A percentile compares a stretch with the other conserved stretches of the same genome.
Evolutionary conservation across 2,329 filamentous ascomycete genomes (phyloP).

Genomic region (Stachybotrys elegans): DNA sequence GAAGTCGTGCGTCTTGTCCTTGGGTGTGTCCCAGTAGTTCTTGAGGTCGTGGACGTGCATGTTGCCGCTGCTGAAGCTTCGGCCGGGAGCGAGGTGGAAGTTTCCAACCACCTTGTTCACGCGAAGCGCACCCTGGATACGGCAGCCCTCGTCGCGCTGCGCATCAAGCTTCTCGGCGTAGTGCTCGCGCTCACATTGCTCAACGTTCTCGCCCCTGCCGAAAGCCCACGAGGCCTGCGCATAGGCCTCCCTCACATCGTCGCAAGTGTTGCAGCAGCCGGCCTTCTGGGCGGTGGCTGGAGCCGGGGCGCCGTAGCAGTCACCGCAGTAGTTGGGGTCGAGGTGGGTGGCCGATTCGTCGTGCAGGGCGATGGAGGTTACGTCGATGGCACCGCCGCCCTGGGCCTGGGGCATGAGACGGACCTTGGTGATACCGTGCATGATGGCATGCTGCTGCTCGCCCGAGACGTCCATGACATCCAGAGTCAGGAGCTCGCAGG

Average conservation of each 20-base stretch:
- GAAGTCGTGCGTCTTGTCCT: conserved; percentile 74
- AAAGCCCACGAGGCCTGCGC: conserved; percentile 89
- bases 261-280: conserved; percentile 96
- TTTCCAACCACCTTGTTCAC: conserved; percentile 99
- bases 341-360: conserved; percentile 72
- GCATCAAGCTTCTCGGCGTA: conserved; percentile 84
- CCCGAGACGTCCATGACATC: conserved; percentile 99
- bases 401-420: conserved; percentile 67
- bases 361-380: conserved; percentile 59
- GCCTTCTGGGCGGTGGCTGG: conserved; percentile 67
- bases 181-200: conserved; percentile 93
- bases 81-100: conserved; percentile 95
- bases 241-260: conserved; percentile 94
- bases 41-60: conserved; percentile 97
- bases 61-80: conserved; percentile 92
- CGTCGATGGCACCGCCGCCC: conserved; percentile 71
- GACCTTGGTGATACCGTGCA: conserved; percentile 89
- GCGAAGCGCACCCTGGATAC: conserved; percentile 83
- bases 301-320: conserved; percentile 80
- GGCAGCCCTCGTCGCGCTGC: conserved; percentile 88
- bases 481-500: conserved; percentile 91
- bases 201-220: conserved; percentile 83
- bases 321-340: conserved; percentile 86
- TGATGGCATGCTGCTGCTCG: conserved; percentile 90
- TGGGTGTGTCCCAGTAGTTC: conserved; percentile 78